phyloP scores from a whole-genome alignment of 2,329 filamentous ascomycete species.

The Hypoxylon sp. region DNA sequence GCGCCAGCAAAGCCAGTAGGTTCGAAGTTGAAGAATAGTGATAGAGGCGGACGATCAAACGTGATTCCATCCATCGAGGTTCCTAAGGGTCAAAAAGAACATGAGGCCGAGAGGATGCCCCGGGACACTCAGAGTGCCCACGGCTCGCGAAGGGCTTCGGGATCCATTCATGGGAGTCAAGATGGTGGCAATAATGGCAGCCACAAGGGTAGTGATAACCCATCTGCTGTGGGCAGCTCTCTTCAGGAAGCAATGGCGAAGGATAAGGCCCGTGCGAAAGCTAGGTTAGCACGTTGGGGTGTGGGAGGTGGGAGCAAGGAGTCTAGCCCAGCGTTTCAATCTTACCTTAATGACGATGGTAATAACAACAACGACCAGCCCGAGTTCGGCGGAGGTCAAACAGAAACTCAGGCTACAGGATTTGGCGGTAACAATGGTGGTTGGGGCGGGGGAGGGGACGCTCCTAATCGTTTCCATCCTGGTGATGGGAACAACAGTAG shows the following conservation, averaged over 20 bases:
- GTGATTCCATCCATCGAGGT: constrained; percentile 45
- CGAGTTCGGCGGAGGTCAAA: neutral
- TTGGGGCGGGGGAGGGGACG: neutral
- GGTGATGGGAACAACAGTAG: constrained; percentile 1
- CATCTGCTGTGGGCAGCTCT: neutral
- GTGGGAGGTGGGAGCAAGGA: constrained; percentile 21
- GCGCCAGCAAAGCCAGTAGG: neutral
- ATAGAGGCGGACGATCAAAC: constrained; percentile 48
- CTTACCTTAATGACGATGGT: neutral
- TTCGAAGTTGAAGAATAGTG: constrained; percentile 22
- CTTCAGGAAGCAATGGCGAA: constrained; percentile 3
- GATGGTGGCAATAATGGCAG: constrained; percentile 24
- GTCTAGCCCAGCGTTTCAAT: constrained; percentile 17
- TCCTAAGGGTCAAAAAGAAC: neutral
- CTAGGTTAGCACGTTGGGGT: constrained; percentile 30
- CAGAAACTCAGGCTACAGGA: neutral
- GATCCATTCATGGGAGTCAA: constrained; percentile 12
- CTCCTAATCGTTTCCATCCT: neutral
- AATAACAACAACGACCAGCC: neutral
- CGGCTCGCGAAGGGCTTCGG: constrained; percentile 28
- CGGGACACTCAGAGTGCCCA: constrained; percentile 44
- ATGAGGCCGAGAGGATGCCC: neutral
- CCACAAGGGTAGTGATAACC: constrained; percentile 9
- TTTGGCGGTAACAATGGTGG: neutral
- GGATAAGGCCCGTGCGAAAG: constrained; percentile 37